A percentile compares a stretch with the other conserved stretches of the same genome.
Conservation (phyloP, 202 grass and related monocot species). For the Dendrocalamus latiflorus region DNA sequence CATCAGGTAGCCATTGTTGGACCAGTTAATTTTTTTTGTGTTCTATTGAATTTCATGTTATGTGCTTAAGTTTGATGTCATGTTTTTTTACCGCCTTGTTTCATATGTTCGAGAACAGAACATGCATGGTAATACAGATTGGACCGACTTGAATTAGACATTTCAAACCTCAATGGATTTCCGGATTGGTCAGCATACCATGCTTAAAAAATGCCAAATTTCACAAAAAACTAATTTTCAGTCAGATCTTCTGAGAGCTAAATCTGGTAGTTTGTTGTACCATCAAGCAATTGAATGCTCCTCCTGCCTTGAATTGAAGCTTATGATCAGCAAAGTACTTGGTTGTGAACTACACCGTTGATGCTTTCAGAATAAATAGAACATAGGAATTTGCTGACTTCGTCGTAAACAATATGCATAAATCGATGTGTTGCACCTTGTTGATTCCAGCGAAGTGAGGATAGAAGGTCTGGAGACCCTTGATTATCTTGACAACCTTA, state of each 20-base stretch:
- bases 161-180: not conserved
- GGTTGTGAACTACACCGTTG: not conserved
- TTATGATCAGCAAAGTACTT: not conserved
- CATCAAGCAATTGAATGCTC: not conserved
- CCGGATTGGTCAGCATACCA: not conserved
- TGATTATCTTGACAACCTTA: conserved; percentile 94
- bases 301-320: not conserved
- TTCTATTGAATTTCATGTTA: not conserved
- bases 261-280: not conserved
- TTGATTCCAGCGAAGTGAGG: conserved; percentile 75
- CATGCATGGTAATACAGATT: not conserved
- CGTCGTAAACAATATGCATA: not conserved
- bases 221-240: not conserved
- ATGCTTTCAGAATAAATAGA: not conserved
- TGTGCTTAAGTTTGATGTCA: conserved; percentile 15
- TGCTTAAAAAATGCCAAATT: not conserved
- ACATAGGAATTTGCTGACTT: not conserved
- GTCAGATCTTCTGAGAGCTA: not conserved
- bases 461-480: conserved; percentile 98
- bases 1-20: conserved; percentile 61
- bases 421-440: not conserved
- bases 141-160: not conserved
- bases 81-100: conserved; percentile 24
- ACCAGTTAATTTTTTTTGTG: not conserved
- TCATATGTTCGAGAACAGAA: conserved; percentile 7